These are phyloP conservation scores for Hyphopichia buzzinii DNA, from an alignment of 1,139 yeast genomes.

Conservation along the genomic window DNA sequence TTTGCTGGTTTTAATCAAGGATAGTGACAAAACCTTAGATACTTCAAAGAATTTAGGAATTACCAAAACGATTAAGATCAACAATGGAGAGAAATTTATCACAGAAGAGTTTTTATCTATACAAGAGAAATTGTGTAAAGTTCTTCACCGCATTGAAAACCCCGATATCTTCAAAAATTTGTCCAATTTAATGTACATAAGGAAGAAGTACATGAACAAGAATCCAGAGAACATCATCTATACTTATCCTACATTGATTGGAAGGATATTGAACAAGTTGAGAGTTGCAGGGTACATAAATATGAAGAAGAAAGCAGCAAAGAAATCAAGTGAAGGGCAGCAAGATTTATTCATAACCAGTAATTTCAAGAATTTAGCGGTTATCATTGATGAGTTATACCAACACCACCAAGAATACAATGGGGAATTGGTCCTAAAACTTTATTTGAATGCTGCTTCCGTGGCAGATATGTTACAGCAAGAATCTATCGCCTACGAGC, in stretches of 20 bases:
- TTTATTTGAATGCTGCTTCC: constrained; percentile 56
- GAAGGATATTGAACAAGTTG: constrained; percentile 57
- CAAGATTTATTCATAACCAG: constrained; percentile 39
- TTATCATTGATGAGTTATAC: constrained; percentile 67
- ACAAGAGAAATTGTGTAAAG: constrained; percentile 68
- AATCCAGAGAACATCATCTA: constrained; percentile 55
- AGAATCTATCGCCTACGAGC: constrained; percentile 70
- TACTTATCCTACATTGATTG: constrained; percentile 75
- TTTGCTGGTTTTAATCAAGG: constrained; percentile 36
- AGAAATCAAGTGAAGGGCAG: constrained; percentile 16
- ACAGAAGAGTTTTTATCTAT: constrained; percentile 45
- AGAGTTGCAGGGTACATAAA: constrained; percentile 45
- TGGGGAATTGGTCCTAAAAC: constrained; percentile 49
- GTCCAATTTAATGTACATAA: constrained; percentile 52
- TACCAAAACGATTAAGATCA: constrained; percentile 29
- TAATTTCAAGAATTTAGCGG: constrained; percentile 71
- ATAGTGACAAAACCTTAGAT: constrained; percentile 24
- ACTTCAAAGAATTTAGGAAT: constrained; percentile 41
- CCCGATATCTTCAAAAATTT: constrained; percentile 51
- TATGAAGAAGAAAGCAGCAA: constrained; percentile 16
- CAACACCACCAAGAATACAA: constrained; percentile 44
- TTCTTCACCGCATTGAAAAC: constrained; percentile 60
- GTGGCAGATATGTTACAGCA: constrained; percentile 73
- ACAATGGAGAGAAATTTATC: constrained; percentile 29
- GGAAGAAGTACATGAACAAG: constrained; percentile 55